Percentiles rank a stretch among this genome's conserved stretches.
phyloP scores from a whole-genome alignment of 805 yeast species.

The Hanseniaspora osmophila region DNA sequence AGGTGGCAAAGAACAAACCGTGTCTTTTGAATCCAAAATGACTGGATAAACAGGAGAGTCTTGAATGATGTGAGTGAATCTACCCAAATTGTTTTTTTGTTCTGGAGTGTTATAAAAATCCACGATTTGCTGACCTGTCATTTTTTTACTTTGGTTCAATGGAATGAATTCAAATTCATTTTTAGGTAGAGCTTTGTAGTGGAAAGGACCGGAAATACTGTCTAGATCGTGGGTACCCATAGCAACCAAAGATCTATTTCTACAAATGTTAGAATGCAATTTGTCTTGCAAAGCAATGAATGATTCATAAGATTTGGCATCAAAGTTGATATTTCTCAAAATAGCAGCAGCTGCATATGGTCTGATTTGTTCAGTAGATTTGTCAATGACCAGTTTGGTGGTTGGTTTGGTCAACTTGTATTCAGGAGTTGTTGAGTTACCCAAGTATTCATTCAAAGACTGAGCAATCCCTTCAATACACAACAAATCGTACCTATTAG shows the following conservation, averaged over 20 bases:
- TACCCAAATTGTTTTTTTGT: constrained; percentile 78
- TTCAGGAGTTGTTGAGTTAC: constrained; percentile 48
- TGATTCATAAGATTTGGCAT: constrained; percentile 77
- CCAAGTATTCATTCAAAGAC: constrained; percentile 82
- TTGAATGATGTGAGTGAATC: constrained; percentile 74
- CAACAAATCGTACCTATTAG: constrained; percentile 95
- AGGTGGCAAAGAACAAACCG: constrained; percentile 90
- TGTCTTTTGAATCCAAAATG: constrained; percentile 59
- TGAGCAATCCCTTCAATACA: constrained; percentile 97
- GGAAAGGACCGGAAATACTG: constrained; percentile 65
- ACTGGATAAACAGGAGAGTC: constrained; percentile 87
- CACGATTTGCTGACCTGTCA: constrained; percentile 69
- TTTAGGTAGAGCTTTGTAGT: constrained; percentile 76
- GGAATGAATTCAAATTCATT: constrained; percentile 63
- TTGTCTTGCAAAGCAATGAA: constrained; percentile 94
- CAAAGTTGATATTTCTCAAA: constrained; percentile 68
- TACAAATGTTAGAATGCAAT: constrained; percentile 85
- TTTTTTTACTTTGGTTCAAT: constrained; percentile 50
- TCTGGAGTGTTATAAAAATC: constrained; percentile 60
- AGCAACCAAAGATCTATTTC: constrained; percentile 94
- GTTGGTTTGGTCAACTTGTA: constrained; percentile 48
- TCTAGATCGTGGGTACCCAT: constrained; percentile 96
- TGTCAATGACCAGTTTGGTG: constrained; percentile 62
- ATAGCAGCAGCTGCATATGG: constrained; percentile 95
- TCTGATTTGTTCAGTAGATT: constrained; percentile 60